Evolutionary conservation across 495 filamentous ascomycete species (phyloP), one percentile per base, ranked within the genome.

Genomic region (Amorphotheca resinae): DNA sequence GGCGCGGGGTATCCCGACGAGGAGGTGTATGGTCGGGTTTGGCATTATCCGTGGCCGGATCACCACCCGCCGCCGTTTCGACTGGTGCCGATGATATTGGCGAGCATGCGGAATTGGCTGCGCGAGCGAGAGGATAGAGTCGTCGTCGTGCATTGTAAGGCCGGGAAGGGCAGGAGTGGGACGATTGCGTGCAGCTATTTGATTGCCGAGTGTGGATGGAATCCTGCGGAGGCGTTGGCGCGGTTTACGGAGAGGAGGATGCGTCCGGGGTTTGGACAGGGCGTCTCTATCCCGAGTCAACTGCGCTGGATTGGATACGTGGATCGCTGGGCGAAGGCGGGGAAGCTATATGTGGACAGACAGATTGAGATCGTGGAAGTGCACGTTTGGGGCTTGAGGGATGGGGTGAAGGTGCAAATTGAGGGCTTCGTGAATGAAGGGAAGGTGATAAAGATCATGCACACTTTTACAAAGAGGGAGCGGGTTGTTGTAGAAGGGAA

Each of bases 1-100:
- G 91, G 91, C 7, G 94, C 93, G 0, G 91, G 91, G 0, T 98
- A 98, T 53, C 84, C 84, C 0, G 91, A 96, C 58, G 71, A 71
- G 18, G 88, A 91, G 43, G 87, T 98, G 1, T 84, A 88, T 54
- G 69, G 73, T 22, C 66, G 87, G 0, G 77, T 96, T 36, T 72
- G 79, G 48, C 91, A 96, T 63, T 95, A 82, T 51, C 91, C 91
- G 1, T 98, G 84, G 74, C 93, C 93, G 0, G 91, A 98, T 58
- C 91, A 98, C 57, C 91, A 96, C 58, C 93, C 91, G 22, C 91
- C 91, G 45, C 91, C 93, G 2, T 96, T 98, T 54, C 72, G 74
- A 22, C 62, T 95, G 11, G 80, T 96, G 17, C 88, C 87, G 1
- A 67, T 79, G 54, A 84, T 95, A n/a, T 73, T 95, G 68, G 87